A percentile compares a stretch with the other conserved stretches of the same genome.
phyloP scores from a whole-genome alignment of 2,329 filamentous ascomycete species.

The Penicillium nordicum region DNA sequence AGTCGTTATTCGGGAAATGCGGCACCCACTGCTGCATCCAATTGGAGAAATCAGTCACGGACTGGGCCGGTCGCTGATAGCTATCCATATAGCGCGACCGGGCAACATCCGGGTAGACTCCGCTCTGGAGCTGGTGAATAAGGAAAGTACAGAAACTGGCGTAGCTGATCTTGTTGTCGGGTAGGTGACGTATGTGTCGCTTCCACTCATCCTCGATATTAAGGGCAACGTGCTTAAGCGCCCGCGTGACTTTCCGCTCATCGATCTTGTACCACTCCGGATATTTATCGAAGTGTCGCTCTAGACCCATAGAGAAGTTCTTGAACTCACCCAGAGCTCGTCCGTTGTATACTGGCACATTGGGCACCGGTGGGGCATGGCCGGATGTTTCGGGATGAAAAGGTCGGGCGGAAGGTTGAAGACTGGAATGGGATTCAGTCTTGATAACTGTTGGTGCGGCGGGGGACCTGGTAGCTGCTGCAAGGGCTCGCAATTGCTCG shows the following conservation, averaged over 20 bases:
- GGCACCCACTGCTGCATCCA: constrained; percentile 7
- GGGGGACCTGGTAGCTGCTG: constrained; percentile 7
- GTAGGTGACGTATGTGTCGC: background rate
- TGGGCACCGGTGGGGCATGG: background rate
- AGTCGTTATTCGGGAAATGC: constrained; percentile 2
- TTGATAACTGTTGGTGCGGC: background rate
- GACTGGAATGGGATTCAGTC: background rate
- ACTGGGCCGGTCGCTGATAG: constrained; percentile 2
- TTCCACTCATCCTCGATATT: constrained; percentile 8
- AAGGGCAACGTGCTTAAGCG: constrained; percentile 5
- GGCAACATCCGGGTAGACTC: background rate
- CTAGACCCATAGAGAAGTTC: constrained; percentile 6
- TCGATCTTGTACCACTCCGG: constrained; percentile 2
- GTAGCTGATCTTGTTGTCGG: constrained; percentile 1
- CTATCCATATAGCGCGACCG: constrained; percentile 3
- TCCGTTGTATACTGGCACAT: constrained; percentile 5
- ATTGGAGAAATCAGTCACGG: constrained; percentile 10
- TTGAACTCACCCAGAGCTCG: constrained; percentile 5
- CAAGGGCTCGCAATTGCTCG: constrained; percentile 4
- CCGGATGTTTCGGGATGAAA: background rate
- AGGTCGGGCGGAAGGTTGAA: background rate
- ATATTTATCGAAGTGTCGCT: constrained; percentile 7
- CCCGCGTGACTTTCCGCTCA: constrained; percentile 3
- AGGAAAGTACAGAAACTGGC: constrained; percentile 15
- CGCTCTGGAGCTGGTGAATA: constrained; percentile 5